Base-by-base conservation (phyloP, 768 basidiomycete genomes). In the Boletus rufocinnamomeus region DNA sequence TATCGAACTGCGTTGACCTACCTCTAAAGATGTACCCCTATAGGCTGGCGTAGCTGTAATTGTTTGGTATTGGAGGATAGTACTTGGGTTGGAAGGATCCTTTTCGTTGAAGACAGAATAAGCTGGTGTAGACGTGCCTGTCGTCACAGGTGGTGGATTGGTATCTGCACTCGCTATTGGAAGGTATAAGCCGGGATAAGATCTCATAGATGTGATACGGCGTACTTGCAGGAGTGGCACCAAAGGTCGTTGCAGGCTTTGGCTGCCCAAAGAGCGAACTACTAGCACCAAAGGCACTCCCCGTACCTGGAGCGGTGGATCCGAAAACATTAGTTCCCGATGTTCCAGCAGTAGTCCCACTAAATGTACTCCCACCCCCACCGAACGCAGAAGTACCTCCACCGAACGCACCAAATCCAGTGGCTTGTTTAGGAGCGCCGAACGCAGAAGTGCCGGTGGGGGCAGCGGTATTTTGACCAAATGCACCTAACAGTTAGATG, bases 31-130 rank as follows among this genome's bases (percentile, higher is more conserved):
- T 59, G 82, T 86, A 43, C 88, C 87, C 58, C 81, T 74, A 69
- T 94, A 96, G 19, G 81, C 80, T 17, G 89, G 89, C 81, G 89
- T 91, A 61, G 87, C 87, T 19, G 87, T 82, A 54, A 93, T 93
- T 38, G 86, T 82, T 72, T 95, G 93, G 72, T 89, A 96, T 60
- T 90, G 87, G 43, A 88, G 77, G 6, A 77, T 83, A 14, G 74
- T 57, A 50, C 52, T 76, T 19, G 76, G 63, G 57, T 75, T 80
- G 10, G 74, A 69, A 17, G 75, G 65, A 62, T 95, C 93, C 64
- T 91, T 91, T 68, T 95, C 93, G 37, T 53, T 69, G 60, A 78
- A 84, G 6, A 77, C 74, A 45, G 72, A 70, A 67, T 87, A 95
- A 3, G 82, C 72, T 4, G 91, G 87, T 61, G 85, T 84, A 17